Evolutionary conservation across 2,329 filamentous ascomycete species (phyloP).

Genomic region (Pseudogymnoascus sp.): DNA sequence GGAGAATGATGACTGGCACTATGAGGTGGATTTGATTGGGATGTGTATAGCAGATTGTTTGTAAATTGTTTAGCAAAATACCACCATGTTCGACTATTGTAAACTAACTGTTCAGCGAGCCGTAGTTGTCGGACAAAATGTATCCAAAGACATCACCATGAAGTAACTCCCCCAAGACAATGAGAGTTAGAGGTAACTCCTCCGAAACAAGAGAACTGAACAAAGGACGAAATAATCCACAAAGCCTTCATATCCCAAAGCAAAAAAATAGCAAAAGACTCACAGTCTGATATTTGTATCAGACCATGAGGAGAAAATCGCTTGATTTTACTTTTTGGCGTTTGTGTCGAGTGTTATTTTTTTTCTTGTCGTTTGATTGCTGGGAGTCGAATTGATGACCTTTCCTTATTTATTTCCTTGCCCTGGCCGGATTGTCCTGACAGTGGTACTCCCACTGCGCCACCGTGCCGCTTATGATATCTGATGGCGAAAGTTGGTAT

Average conservation of each 20-base stretch:
- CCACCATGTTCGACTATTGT: conserved; percentile 1
- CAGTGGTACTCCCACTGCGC: not conserved
- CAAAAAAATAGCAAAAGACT: not conserved
- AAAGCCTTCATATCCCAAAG: not conserved
- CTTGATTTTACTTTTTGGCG: not conserved
- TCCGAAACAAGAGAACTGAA: too few species aligned
- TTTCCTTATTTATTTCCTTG: not conserved
- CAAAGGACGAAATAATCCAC: not conserved
- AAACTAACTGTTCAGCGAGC: not conserved
- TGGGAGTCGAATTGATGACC: not conserved
- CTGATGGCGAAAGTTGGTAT: not conserved
- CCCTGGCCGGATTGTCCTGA: not conserved
- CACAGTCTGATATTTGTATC: conserved; percentile 4
- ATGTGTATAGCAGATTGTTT: not conserved
- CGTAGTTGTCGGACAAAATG: not conserved
- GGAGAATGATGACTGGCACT: not conserved
- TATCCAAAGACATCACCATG: not conserved
- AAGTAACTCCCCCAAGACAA: not conserved
- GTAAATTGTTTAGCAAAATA: not conserved
- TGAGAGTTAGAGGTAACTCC: not conserved
- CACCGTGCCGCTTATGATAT: not conserved
- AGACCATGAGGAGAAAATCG: not conserved
- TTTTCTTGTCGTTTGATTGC: not conserved
- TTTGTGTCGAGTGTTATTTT: not conserved
- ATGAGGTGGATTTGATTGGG: not conserved